Evolutionary conservation across 257 asterid genomes (phyloP), one percentile per base, ranked within the genome.

Genomic region (Linaria vulgaris): DNA sequence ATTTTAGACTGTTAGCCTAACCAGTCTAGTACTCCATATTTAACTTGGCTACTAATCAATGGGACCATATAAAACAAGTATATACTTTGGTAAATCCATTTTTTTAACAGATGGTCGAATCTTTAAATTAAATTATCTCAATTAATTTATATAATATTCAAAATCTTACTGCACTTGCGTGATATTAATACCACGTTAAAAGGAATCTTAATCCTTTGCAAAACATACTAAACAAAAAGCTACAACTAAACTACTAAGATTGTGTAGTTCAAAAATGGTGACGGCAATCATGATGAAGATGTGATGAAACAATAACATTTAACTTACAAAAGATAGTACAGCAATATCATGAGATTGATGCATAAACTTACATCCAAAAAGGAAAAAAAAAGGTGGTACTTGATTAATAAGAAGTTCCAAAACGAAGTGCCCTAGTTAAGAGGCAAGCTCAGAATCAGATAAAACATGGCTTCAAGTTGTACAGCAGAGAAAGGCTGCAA

Each of bases 381-480:
- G 30, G 53, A 52, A 34, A 38, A 15, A 12, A 38, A 41, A 64
- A 37, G 12, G 67, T 44, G 70, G 50, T 67, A 21, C 5, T 21
- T 23, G 41, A 25, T 12, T 50, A n/a, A n/a, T n/a, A 38, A 43
- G 58, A 79, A 20, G 62, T 63, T 9, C 66, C 77, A 77, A 69
- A 64, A 62, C n/a, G 13, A 51, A 6, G 27, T 77, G 81, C 81
- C 84, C 76, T 68, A 15, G 21, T 12, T 7, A 10, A 14, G 24
- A 66, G 83, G 85, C 60, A 79, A 79, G 21, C 38, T 61, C 25
- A 57, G 71, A 69, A 27, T 61, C 25, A 57, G 71, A 69, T 63
- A 53, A 56, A 73, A 72, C 64, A 27, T 6, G 11, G 10, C 10
- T 9, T 43, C 6, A 20, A 17, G 34, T 21, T 59, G 12, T 37